phyloP scores from a whole-genome alignment of 805 yeast genomes.

The Suhomyces vadensis region DNA sequence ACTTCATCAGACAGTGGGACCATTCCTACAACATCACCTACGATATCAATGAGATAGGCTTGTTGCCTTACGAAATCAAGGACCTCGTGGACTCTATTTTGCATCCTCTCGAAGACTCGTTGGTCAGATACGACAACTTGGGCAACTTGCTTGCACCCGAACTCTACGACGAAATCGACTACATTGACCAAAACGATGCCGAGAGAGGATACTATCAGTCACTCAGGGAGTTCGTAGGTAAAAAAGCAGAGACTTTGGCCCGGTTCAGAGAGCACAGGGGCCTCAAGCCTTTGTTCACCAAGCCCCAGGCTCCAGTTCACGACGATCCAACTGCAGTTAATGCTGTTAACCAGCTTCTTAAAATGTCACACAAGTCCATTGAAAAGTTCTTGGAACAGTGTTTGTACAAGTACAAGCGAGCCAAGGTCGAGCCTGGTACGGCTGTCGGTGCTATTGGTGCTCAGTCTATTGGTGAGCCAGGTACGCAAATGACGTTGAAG shows the following conservation, averaged over 20 bases:
- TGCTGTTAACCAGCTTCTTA: conserved; percentile 63
- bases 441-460: conserved; percentile 99
- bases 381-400: conserved; percentile 71
- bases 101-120: conserved; percentile 56
- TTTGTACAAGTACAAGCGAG: conserved; percentile 76
- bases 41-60: conserved; percentile 50
- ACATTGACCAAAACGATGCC: conserved; percentile 82
- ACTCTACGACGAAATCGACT: conserved; percentile 54
- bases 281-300: conserved; percentile 45
- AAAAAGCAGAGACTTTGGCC: conserved; percentile 60
- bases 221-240: conserved; percentile 59
- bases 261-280: conserved; percentile 55
- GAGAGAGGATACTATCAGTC: conserved; percentile 83
- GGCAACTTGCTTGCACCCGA: conserved; percentile 54
- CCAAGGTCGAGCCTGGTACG: conserved; percentile 97
- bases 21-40: conserved; percentile 80
- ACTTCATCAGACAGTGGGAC: conserved; percentile 91
- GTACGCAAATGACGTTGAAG: conserved; percentile 94
- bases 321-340: conserved; percentile 26
- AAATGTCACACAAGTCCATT: conserved; percentile 63
- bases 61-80: conserved; percentile 70
- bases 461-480: conserved; percentile 98
- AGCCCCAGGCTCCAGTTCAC: conserved; percentile 38
- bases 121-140: conserved; percentile 70
- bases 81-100: conserved; percentile 56